Percentiles rank a stretch among this genome's conserved stretches.
phyloP scores from a whole-genome alignment of 78 protist species.

The Dictyostelium capitatum region DNA sequence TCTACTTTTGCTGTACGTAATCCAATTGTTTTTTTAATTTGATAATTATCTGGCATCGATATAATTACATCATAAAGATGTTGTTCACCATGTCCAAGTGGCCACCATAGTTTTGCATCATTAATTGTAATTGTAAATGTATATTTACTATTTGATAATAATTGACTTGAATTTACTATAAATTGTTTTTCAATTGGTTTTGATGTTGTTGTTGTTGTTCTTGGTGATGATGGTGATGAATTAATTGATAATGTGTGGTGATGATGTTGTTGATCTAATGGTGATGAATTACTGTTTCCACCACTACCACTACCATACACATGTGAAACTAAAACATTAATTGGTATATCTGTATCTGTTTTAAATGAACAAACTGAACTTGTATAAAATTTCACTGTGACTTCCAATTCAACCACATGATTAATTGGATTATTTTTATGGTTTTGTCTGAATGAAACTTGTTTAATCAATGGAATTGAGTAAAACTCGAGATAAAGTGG shows the following conservation, averaged over 20 bases:
- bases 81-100: constrained; percentile 74
- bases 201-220: too few species aligned
- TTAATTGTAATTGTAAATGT: background rate
- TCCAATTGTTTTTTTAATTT: constrained; percentile 26
- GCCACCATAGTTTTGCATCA: constrained; percentile 66
- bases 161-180: background rate
- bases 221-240: background rate
- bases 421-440: background rate
- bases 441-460: background rate
- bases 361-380: background rate
- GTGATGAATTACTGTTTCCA: too few species aligned
- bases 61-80: constrained; percentile 2
- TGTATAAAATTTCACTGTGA: background rate
- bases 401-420: background rate
- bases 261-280: too few species aligned
- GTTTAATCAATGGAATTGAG: background rate
- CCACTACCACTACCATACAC: background rate
- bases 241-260: too few species aligned
- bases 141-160: background rate
- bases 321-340: background rate
- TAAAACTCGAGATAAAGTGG: background rate
- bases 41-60: background rate
- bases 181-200: too few species aligned
- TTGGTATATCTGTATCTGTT: background rate
- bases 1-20: constrained; percentile 26